A percentile compares a stretch with the other conserved stretches of the same genome.
These are phyloP conservation scores for Phlebiopsis flavidoalba DNA, from an alignment of 768 basidiomycete species.

Conservation along the genomic window DNA sequence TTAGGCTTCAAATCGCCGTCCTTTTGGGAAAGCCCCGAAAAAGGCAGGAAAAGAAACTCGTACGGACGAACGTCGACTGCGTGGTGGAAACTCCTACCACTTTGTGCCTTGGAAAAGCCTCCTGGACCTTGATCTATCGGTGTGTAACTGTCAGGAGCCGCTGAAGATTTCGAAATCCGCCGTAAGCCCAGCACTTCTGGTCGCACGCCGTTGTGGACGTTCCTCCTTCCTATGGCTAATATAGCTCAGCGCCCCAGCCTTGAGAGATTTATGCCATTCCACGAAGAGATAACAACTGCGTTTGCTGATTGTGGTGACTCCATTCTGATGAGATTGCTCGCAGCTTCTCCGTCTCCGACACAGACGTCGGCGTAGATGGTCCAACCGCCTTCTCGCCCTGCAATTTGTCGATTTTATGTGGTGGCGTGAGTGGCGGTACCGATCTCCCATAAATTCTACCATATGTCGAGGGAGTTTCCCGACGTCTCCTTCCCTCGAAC, in stretches of 20 bases:
- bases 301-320: not conserved
- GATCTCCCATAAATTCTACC: not conserved
- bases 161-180: too few species aligned
- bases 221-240: slow-evolving; percentile 8
- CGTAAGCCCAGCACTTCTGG: too few species aligned
- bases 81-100: too few species aligned
- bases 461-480: not conserved
- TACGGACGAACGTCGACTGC: not conserved
- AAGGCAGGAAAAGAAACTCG: not conserved
- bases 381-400: not conserved
- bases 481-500: not conserved
- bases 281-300: not conserved
- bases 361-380: slow-evolving; percentile 1
- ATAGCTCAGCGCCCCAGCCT: slow-evolving; percentile 2
- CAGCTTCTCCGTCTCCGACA: not conserved
- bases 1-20: too few species aligned
- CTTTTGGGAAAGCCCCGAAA: not conserved
- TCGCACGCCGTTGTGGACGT: not conserved
- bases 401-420: not conserved
- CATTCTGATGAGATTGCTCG: not conserved
- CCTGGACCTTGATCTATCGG: too few species aligned
- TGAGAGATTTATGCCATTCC: slow-evolving; percentile 12
- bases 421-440: not conserved
- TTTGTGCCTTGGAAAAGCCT: too few species aligned
- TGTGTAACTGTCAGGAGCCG: too few species aligned